Base-by-base conservation (phyloP, 805 yeast genomes). In the Groenewaldozyma tartarivorans region DNA sequence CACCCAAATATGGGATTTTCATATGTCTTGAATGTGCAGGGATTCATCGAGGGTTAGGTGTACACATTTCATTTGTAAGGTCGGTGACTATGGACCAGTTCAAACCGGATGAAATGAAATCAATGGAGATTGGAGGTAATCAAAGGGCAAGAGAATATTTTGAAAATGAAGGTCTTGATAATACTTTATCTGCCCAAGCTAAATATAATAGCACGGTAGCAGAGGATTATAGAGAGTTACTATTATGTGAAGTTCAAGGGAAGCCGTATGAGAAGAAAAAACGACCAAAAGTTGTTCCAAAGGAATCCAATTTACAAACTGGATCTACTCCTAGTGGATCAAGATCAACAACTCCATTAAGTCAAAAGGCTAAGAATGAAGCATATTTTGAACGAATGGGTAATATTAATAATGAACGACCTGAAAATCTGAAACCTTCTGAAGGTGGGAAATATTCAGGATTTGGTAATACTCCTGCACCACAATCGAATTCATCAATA, bases 21-120 rank as follows among this genome's bases (percentile, higher is more conserved):
- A 90, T 92, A 57, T 92, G 98, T 63, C 72, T 92, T 32, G 99
- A 92, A 60, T 92, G 98, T 68, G 98, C 98, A 16, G 99, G 99
- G 35, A 69, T 81, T 42, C 99, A 92, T 61, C 61, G 71, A 61
- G 94, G 97, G 9, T 68, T 92, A 36, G 98, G 98, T 31, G 98
- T 92, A 33, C 98, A 92, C 60, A 79, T 92, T 43, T 88, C 96
- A 33, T 92, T 92, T 67, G 97, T 92, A 29, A 73, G 98, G 58
- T 82, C 95, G 20, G 88, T 92, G 52, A 92, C 97, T 5, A 92
- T 92, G 98, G 98, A 92, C 63, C 96, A 87, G 66, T 92, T 94
- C 69, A 92, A 90, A 66, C 80, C 86, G 3, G 95, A 88, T 32
- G 98, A 92, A 60, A 71, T 88, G 43, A 64, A 74, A 49, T 69